A percentile compares a stretch with the other conserved stretches of the same genome.
Conservation (phyloP, 768 basidiomycete species). For the Wakefieldia striispora region DNA sequence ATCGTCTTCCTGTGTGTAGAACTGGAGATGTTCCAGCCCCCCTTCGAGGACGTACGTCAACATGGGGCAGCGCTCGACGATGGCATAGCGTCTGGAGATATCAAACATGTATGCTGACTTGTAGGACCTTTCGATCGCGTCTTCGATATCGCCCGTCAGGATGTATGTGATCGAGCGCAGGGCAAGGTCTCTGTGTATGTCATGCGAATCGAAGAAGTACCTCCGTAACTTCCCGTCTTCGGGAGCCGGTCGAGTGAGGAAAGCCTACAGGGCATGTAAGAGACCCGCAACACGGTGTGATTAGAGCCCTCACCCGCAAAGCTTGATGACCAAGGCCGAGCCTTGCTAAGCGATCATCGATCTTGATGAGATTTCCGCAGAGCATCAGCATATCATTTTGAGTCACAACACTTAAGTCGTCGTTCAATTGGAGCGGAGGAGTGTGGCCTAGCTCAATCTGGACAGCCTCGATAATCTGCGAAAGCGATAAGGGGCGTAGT, state of each 20-base stretch:
- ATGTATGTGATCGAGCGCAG: slow-evolving; percentile 30
- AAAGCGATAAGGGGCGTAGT: slow-evolving; percentile 25
- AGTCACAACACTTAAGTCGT: slow-evolving; percentile 25
- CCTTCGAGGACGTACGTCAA: slow-evolving; percentile 28
- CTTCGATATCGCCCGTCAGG: slow-evolving; percentile 24
- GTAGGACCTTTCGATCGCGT: slow-evolving; percentile 22
- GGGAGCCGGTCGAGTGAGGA: slow-evolving; percentile 21
- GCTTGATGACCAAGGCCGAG: slow-evolving; percentile 23
- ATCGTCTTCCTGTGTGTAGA: slow-evolving; percentile 28
- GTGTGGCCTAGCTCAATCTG: slow-evolving; percentile 26
- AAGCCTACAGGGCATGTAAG: slow-evolving; percentile 12
- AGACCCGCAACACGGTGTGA: not conserved
- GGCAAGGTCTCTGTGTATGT: slow-evolving; percentile 27
- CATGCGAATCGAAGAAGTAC: slow-evolving; percentile 24
- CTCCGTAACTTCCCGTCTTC: slow-evolving; percentile 5
- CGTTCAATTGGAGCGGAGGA: slow-evolving; percentile 22
- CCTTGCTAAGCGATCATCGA: slow-evolving; percentile 20
- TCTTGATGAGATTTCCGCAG: slow-evolving; percentile 27
- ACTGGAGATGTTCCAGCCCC: slow-evolving; percentile 25
- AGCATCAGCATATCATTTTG: slow-evolving; percentile 25
- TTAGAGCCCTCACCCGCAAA: slow-evolving; percentile 17
- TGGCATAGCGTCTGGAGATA: slow-evolving; percentile 21
- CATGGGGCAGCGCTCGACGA: slow-evolving; percentile 28
- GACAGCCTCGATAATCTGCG: slow-evolving; percentile 28
- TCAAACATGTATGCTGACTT: slow-evolving; percentile 26